Evolutionary conservation across 2,329 filamentous ascomycete species (phyloP), one percentile per base, ranked within the genome.

Genomic region (Colletotrichum eremochloae): DNA sequence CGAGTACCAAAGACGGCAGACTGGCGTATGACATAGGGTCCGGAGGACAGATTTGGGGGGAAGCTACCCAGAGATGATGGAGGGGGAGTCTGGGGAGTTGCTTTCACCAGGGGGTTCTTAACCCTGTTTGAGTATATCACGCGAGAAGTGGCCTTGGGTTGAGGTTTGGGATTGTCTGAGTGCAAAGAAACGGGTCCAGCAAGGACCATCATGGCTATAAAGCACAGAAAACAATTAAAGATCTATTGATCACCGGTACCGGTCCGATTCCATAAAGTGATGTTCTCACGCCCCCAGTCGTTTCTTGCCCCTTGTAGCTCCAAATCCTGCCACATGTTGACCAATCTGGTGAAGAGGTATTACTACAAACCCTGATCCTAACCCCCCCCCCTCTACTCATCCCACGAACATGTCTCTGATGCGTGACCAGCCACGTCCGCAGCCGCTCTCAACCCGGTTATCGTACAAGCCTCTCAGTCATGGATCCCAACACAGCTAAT

Each of bases 221-320:
- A 46, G 36, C 57, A 11, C 36, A 52, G 44, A 68, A 71, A 68
- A 71, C 15, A 20, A 52, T 3, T 40, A 48, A 68, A 68, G 69
- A 68, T 71, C 44, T 42, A 44, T 63, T 55, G 52, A 60, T 71
- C 65, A 68, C 57, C 68, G 63, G 44, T 15, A 52, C 9, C 6
- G 11, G 52, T 14, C 2, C 7, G 29, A 29, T 46, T 20, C 50
- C 24, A 44, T 29, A 20, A 42, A 11, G 55, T 42, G 55, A 40
- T 18, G n/a, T 42, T 36, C 12, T 7, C n/a, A 58, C n/a, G n/a
- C 20, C 3, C n/a, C n/a, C 36, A 18, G 36, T 5, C 11, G 12
- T 14, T 15, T 24, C 33, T 24, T 29, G 15, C 1, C 24, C 33
- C 6, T 40, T 20, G 31, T 18, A 29, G 44, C 14, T 18, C 20